phyloP scores from a whole-genome alignment of 495 filamentous ascomycete species.

The Aspergillus coremiiformis region DNA sequence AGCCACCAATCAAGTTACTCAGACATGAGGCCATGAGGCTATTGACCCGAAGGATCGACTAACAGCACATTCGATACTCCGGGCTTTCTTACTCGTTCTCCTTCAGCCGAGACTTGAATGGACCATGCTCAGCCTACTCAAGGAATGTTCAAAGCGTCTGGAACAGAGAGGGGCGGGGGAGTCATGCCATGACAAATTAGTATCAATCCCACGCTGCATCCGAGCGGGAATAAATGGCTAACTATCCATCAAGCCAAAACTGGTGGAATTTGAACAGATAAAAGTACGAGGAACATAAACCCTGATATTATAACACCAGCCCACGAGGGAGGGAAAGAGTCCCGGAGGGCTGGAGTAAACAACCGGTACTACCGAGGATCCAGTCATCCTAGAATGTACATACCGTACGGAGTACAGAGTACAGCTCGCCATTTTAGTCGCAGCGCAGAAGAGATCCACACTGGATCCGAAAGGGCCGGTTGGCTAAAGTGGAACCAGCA shows the following conservation, averaged over 20 bases:
- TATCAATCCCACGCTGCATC: too few relatives aligned
- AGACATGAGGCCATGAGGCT: too few relatives aligned
- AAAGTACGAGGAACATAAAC: background rate
- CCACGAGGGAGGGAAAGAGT: background rate
- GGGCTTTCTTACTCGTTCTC: background rate
- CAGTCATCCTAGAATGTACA: background rate
- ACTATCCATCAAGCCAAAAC: too few relatives aligned
- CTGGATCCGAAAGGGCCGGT: background rate
- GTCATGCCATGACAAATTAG: background rate
- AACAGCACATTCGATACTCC: background rate
- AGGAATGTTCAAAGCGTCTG: background rate
- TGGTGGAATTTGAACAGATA: background rate
- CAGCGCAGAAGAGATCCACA: background rate
- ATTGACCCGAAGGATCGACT: background rate
- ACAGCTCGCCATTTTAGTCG: too few relatives aligned
- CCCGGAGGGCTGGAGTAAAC: background rate
- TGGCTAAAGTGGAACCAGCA: background rate
- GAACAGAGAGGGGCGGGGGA: background rate
- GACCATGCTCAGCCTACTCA: background rate
- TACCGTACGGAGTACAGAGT: too few relatives aligned
- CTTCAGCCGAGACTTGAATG: background rate
- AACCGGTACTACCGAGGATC: too few relatives aligned
- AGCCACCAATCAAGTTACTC: background rate
- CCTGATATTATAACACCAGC: background rate
- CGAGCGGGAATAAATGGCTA: too few relatives aligned